Base-by-base conservation (phyloP, 108 stramenopile species). In the Discostella pseudostelligera region DNA sequence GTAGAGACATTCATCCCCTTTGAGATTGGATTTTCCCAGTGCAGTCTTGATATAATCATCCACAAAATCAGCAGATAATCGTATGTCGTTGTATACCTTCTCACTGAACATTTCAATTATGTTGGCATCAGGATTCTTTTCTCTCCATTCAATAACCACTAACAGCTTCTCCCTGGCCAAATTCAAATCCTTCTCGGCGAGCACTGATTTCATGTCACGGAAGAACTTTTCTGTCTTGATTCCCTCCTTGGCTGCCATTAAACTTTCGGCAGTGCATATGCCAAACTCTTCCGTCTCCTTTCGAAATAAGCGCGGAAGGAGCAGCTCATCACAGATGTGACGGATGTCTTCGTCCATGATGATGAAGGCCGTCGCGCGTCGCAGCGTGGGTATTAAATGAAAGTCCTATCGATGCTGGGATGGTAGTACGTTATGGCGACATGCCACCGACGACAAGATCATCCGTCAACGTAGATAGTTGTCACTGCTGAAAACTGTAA, bases 31-130 rank as follows among this genome's bases (percentile, higher is more conserved):
- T 28, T 47, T 22, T 13, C 67, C 67, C 7, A 68, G 56, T 8
- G 32, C 45, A 29, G 21, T 54, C 4, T 56, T 26, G 24, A 68
- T 68, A 44, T 68, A 49, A 12, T 59, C 58, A 14, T 54, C 26
- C 21, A 24, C 53, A 54, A 26, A 28, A 4, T 8, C 8, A 14
- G 5, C 10, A 29, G 10, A 10, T 54, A 7, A 11, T 4, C 8
- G 2, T 25, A 26, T 12, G 26, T 54, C 24, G 5, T 26, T 2
- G n/a, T 32, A 54, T n/a, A 39, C 47, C 21, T 25, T 36, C 7
- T 67, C 66, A 19, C 36, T 42, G 20, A 67, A 67, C 44, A 29
- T 42, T 4, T 56, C 22, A 14, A 35, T 3, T 29, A 67, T 21
- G 25, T 67, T n/a, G 0, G 32, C 66, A 57, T 46, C 32, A 35